Evolutionary conservation across 305 asterid genomes (phyloP), one percentile per base, ranked within the genome.

Genomic region (Salvia sclarea): DNA sequence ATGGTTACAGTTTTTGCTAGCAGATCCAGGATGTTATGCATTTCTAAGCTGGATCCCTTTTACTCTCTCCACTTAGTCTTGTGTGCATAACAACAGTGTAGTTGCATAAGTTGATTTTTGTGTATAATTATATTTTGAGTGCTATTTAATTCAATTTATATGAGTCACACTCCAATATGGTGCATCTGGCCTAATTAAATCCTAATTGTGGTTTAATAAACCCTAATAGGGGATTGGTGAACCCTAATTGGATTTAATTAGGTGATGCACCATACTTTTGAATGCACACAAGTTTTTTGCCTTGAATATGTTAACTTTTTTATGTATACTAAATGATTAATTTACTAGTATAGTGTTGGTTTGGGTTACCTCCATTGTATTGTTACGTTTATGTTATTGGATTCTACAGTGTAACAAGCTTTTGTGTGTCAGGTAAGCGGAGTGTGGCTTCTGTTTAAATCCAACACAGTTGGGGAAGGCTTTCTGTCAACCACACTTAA

Each of bases 391-490:
- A 17, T 2, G 57, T 64, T 77, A 54, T 53, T 31, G 49, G 60
- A 71, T 6, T 63, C 59, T 8, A 43, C 50, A 60, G 38, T 50
- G 66, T 75, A 63, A 75, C 38, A 11, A 13, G 48, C 45, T 66
- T 80, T 47, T 75, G 31, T 75, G 56, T 74, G 76, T 75, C 86
- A 93, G 98, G 85, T 88, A 65, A 77, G 86, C 41, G 93, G 97
- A 61, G 79, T 87, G 76, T 93, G 97, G 98, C 88, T 93, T 64
- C 87, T 84, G 62, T 93, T 85, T 84, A 84, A 85, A 76, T 75
- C 92, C 58, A 87, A 84, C 72, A 75, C 89, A 13, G 41, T 60
- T 17, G 97, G 96, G 76, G 97, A 90, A 73, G 96, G 96, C 66
- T 83, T 83, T 70, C 83, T 90, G 55, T 90, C 96, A 14, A 85